Evolutionary conservation across 805 yeast genomes (phyloP).

Genomic region (Jamesozyma spencerorum): DNA sequence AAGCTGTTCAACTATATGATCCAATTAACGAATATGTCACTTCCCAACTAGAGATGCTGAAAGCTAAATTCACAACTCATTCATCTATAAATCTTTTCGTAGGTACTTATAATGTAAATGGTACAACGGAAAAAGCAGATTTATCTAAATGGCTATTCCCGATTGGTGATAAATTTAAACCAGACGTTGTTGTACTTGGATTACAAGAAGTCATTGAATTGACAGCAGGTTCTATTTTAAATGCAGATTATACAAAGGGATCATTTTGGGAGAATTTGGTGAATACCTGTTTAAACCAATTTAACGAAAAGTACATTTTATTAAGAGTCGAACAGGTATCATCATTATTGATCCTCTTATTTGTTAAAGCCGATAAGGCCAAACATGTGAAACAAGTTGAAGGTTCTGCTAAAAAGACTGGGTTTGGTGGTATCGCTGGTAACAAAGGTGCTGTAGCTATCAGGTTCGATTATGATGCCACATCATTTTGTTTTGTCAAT

Average conservation of each 20-base stretch:
- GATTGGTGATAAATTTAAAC: constrained; percentile 42
- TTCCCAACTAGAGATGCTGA: constrained; percentile 39
- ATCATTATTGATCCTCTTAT: constrained; percentile 54
- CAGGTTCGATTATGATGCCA: constrained; percentile 70
- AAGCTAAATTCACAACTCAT: constrained; percentile 48
- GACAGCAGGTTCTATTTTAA: constrained; percentile 82
- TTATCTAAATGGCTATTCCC: constrained; percentile 78
- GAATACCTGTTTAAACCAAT: constrained; percentile 49
- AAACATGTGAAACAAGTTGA: constrained; percentile 68
- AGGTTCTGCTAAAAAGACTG: constrained; percentile 93
- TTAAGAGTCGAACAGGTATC: constrained; percentile 70
- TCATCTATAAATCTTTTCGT: constrained; percentile 56
- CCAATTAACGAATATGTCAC: constrained; percentile 83
- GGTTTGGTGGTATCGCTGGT: constrained; percentile 93
- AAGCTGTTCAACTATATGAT: constrained; percentile 67
- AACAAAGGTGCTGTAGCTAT: constrained; percentile 96
- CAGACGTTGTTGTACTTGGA: constrained; percentile 83
- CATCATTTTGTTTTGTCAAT: constrained; percentile 75
- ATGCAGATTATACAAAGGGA: constrained; percentile 73
- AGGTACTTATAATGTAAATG: constrained; percentile 86
- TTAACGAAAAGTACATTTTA: constrained; percentile 47
- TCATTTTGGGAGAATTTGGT: constrained; percentile 71
- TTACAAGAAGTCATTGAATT: constrained; percentile 91
- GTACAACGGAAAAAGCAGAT: constrained; percentile 50
- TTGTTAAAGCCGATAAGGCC: constrained; percentile 44